Conservation (phyloP, 1,139 yeast species). For the Debaryomyces coudertii region DNA sequence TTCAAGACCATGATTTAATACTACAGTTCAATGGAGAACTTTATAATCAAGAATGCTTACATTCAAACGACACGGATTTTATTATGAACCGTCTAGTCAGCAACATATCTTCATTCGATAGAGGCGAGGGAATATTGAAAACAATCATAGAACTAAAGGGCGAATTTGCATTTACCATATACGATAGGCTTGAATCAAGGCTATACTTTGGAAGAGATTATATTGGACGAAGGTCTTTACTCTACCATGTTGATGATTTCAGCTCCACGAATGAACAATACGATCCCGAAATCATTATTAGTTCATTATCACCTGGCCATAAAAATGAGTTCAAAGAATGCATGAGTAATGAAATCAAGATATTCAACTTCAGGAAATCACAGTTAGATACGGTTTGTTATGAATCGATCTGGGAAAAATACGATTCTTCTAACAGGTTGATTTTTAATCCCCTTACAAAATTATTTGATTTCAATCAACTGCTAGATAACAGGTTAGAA, state of each 20-base stretch:
- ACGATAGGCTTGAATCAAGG: constrained; percentile 37
- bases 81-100: constrained; percentile 24
- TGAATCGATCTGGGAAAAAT: constrained; percentile 7
- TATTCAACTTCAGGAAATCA: constrained; percentile 31
- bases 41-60: constrained; percentile 58
- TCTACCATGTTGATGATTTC: constrained; percentile 34
- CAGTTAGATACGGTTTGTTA: constrained; percentile 19
- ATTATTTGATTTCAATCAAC: constrained; percentile 9
- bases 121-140: constrained; percentile 32
- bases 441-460: constrained; percentile 3
- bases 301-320: constrained; percentile 45
- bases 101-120: constrained; percentile 13
- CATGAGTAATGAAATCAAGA: constrained; percentile 48
- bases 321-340: constrained; percentile 51
- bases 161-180: constrained; percentile 73
- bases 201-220: constrained; percentile 83
- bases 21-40: constrained; percentile 89
- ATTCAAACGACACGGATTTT: constrained; percentile 39
- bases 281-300: constrained; percentile 42
- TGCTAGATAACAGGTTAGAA: constrained; percentile 1
- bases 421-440: background rate
- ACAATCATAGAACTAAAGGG: constrained; percentile 59
- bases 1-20: constrained; percentile 30
- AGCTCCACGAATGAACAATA: constrained; percentile 11
- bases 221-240: constrained; percentile 78